phyloP scores from a whole-genome alignment of 805 yeast species.

The Hanseniaspora valbyensis region DNA sequence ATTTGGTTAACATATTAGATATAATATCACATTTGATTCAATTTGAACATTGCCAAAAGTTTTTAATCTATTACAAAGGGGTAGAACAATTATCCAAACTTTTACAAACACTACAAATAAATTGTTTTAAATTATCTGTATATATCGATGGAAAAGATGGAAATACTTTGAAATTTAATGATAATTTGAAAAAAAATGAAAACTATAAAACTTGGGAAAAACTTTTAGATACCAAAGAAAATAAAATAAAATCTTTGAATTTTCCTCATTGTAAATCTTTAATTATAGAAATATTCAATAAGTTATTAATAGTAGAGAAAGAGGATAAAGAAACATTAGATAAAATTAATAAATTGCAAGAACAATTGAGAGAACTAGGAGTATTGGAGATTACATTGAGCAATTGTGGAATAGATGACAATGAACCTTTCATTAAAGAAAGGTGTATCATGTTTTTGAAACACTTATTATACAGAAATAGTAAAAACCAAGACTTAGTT shows the following conservation, averaged over 20 bases:
- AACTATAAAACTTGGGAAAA: constrained; percentile 21
- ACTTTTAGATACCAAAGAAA: constrained; percentile 20
- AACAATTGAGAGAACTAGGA: constrained; percentile 49
- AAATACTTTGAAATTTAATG: constrained; percentile 17
- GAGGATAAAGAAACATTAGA: constrained; percentile 26
- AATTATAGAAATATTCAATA: constrained; percentile 54
- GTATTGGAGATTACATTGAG: constrained; percentile 65
- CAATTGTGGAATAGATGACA: constrained; percentile 73
- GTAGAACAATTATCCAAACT: constrained; percentile 28
- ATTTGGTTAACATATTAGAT: constrained; percentile 27
- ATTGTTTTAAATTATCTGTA: constrained; percentile 28
- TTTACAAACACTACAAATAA: constrained; percentile 28
- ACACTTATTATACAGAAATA: constrained; percentile 53
- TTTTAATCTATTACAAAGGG: constrained; percentile 30
- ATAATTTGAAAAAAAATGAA: constrained; percentile 17
- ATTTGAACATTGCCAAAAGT: constrained; percentile 31
- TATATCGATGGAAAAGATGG: constrained; percentile 22
- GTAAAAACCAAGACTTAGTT: constrained; percentile 64
- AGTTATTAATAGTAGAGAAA: constrained; percentile 26
- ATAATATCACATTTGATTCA: constrained; percentile 28
- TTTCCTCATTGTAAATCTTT: constrained; percentile 61
- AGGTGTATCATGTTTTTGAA: constrained; percentile 69
- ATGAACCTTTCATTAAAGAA: constrained; percentile 83
- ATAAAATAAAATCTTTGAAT: constrained; percentile 25
- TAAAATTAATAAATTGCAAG: constrained; percentile 49